Evolutionary conservation across 2,329 filamentous ascomycete species (phyloP), one percentile per base, ranked within the genome.

Genomic region (Lojkania enalia): DNA sequence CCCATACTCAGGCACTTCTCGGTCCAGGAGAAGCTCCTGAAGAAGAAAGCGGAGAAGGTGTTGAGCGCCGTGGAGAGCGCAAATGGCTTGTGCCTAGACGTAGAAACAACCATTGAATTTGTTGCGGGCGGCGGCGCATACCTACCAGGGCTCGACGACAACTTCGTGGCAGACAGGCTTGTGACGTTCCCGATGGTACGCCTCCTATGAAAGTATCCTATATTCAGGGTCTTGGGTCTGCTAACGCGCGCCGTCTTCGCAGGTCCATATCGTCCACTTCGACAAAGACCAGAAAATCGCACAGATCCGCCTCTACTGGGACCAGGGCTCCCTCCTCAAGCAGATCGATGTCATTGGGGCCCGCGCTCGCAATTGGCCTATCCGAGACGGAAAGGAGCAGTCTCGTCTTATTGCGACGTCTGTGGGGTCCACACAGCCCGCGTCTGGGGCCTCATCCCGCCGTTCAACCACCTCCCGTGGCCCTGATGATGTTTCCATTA

Each of bases 291-390:
- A 84, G 67, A 90, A 89, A 74, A 96, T 99, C 66, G 71, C 80
- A 48, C 89, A 94, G 69, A 88, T 97, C 54, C 88, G 92, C 58
- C 83, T 92, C 57, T 89, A 87, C 69, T 99, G 94, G 94, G 94
- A 99, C 69, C 94, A 99, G 71, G 91, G 85, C 49, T 87, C 90
- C 42, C 81, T 99, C 30, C 81, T 99, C 56, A 97, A 94, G 75
- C 87, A 95, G 70, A 81, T 96, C 53, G 91, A 96, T 51, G 85
- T 96, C 44, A 97, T 99, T 70, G 92, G 94, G 61, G 86, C 85
- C 66, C 86, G 87, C 42, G 89, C 88, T 44, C 88, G 87, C 69
- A 95, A 94, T 73, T 99, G 94, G 94, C 94, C 94, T 42, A 95
- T 99, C 65, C 83, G 84, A 57, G 90, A 96, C 66, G 87, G 86